Evolutionary conservation across 2,329 filamentous ascomycete species (phyloP).

Genomic region (Apiospora koreana): DNA sequence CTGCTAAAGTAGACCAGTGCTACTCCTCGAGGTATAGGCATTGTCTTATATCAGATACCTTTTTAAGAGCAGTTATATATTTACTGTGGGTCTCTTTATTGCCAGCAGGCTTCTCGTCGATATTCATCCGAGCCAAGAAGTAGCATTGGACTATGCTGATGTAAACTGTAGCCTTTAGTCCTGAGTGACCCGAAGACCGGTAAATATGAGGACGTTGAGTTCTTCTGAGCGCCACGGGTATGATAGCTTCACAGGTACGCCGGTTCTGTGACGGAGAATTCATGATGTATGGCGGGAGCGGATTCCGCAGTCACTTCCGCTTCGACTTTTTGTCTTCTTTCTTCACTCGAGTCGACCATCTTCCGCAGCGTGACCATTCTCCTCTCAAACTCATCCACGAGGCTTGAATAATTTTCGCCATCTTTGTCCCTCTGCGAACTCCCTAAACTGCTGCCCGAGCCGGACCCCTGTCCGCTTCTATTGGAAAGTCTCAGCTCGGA

Average conservation of each 20-base stretch:
- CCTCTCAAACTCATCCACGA: constrained; percentile 59
- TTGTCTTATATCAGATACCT: neutral
- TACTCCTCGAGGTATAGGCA: neutral
- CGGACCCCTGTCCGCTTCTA: constrained; percentile 27
- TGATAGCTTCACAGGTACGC: neutral
- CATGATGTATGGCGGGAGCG: neutral
- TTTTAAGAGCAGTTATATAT: neutral
- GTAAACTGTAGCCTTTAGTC: neutral
- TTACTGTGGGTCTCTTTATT: neutral
- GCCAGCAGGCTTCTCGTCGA: neutral
- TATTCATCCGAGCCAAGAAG: neutral
- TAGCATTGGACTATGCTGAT: neutral
- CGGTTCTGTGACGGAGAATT: neutral
- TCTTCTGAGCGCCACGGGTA: neutral
- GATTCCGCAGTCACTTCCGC: neutral
- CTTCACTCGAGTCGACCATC: constrained; percentile 54
- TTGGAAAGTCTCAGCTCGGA: constrained; percentile 33
- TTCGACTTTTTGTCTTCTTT: constrained; percentile 37
- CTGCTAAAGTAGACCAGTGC: neutral
- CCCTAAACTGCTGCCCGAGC: constrained; percentile 32
- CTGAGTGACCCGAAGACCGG: neutral
- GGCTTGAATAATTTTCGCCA: constrained; percentile 44
- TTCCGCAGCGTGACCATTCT: constrained; percentile 56
- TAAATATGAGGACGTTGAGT: neutral
- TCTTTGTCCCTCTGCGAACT: constrained; percentile 29